These are phyloP conservation scores for Flaveria floridana DNA, from an alignment of 140 eudicot species.

Conservation along the genomic window DNA sequence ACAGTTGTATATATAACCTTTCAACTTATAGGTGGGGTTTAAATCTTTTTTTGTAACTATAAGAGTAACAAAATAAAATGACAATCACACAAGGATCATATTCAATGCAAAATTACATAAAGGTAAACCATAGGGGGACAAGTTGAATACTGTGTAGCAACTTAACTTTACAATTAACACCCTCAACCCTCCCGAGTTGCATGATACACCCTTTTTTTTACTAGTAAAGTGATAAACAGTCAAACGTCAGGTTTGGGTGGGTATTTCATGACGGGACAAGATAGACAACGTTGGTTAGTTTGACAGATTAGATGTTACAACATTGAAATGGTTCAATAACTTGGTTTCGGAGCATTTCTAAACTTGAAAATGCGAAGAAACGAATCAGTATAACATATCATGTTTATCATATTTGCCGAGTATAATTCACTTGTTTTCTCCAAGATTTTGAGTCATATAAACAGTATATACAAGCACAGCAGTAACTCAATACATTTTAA, in stretches of 20 bases:
- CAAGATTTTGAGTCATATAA: neutral
- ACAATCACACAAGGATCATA: too few relatives aligned
- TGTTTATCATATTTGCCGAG: neutral
- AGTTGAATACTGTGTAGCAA: too few relatives aligned
- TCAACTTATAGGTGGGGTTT: too few relatives aligned
- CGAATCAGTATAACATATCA: neutral
- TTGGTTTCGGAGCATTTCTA: neutral
- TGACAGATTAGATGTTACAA: neutral
- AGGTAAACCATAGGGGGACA: too few relatives aligned
- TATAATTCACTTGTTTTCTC: slow-evolving; percentile 7
- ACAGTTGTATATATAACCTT: too few relatives aligned
- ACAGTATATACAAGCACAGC: slow-evolving; percentile 7
- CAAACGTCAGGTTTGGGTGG: neutral
- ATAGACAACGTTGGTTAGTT: neutral
- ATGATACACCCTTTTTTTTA: too few relatives aligned
- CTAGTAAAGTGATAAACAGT: neutral
- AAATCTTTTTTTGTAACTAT: too few relatives aligned
- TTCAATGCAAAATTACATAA: too few relatives aligned
- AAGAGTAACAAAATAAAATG: too few relatives aligned
- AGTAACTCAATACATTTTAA: neutral
- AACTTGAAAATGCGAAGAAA: neutral
- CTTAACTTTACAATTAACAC: too few relatives aligned
- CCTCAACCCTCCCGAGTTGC: neutral
- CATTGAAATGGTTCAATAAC: neutral
- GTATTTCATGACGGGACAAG: neutral